Conservation (phyloP, 352 stramenopile species). For the Globisporangium emineosum region DNA sequence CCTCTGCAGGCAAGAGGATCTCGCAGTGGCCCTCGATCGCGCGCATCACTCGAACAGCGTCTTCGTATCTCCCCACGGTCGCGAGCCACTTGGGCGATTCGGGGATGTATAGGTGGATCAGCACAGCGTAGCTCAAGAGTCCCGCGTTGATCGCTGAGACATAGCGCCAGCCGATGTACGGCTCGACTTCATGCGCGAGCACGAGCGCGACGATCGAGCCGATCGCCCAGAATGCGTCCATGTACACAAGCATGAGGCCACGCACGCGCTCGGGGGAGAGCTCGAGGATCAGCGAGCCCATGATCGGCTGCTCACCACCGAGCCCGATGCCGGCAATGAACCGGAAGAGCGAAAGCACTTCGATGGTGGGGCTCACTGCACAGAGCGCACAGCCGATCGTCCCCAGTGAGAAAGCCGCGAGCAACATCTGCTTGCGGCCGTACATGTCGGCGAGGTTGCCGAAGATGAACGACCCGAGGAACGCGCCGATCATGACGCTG, state of each 20-base stretch:
- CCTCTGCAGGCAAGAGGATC: slow-evolving; percentile 3
- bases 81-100: slow-evolving; percentile 15
- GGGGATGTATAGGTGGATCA: slow-evolving; percentile 7
- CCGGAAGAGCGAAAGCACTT: slow-evolving; percentile 3
- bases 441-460: slow-evolving; percentile 20
- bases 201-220: slow-evolving; percentile 18
- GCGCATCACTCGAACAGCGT: slow-evolving; percentile 10
- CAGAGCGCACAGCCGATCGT: slow-evolving; percentile 4
- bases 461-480: slow-evolving; percentile 18
- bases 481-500: slow-evolving; percentile 23
- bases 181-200: slow-evolving; percentile 4
- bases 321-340: slow-evolving; percentile 12
- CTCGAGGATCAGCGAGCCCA: slow-evolving; percentile 24
- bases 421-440: slow-evolving; percentile 20
- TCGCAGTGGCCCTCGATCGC: slow-evolving; percentile 8
- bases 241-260: slow-evolving; percentile 24
- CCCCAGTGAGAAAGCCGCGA: slow-evolving; percentile 6
- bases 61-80: slow-evolving; percentile 11
- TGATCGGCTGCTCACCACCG: slow-evolving; percentile 26
- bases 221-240: slow-evolving; percentile 26
- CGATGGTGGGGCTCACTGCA: slow-evolving; percentile 1
- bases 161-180: slow-evolving; percentile 7
- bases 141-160: not conserved
- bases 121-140: slow-evolving; percentile 1
- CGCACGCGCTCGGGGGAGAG: slow-evolving; percentile 21